Percentiles rank a stretch among this genome's conserved stretches.
These are phyloP conservation scores for Quercus aquifolioides DNA, from an alignment of 306 rosid genomes.

Conservation along the genomic window DNA sequence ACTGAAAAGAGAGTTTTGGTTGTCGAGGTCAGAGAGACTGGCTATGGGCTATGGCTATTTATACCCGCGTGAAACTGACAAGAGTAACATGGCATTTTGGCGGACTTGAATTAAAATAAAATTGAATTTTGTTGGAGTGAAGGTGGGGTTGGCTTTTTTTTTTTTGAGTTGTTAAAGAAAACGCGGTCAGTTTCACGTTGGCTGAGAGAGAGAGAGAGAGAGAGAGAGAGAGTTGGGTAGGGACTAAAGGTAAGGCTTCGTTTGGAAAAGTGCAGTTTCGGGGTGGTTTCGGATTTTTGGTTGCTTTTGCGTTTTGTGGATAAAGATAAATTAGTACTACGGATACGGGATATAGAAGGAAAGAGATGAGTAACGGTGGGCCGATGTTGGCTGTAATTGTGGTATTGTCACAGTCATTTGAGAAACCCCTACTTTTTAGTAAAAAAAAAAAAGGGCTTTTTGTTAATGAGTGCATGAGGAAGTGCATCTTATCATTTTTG, in stretches of 20 bases:
- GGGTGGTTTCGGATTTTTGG: constrained; percentile 31
- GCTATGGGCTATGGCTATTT: too few relatives aligned
- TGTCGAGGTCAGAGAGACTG: too few relatives aligned
- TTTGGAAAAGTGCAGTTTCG: constrained; percentile 32
- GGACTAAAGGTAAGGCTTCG: constrained; percentile 12
- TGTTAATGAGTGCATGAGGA: too few relatives aligned
- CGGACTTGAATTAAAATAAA: not conserved
- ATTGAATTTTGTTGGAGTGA: not conserved
- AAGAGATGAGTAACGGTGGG: not conserved
- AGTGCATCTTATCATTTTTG: too few relatives aligned
- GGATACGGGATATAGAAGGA: not conserved
- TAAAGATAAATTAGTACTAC: constrained; percentile 27
- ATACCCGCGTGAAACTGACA: too few relatives aligned
- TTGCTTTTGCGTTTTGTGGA: constrained; percentile 13
- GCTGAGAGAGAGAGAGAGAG: not conserved
- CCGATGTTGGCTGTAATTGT: not conserved
- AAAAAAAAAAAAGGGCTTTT: too few relatives aligned
- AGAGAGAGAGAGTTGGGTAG: too few relatives aligned
- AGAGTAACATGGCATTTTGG: not conserved
- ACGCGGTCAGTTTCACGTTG: constrained; percentile 2
- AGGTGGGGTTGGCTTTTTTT: not conserved
- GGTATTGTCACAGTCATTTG: not conserved
- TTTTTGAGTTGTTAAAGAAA: not conserved
- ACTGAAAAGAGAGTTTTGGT: too few relatives aligned
- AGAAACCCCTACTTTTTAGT: too few relatives aligned